Percentiles rank a stretch among this genome's conserved stretches.
These are phyloP conservation scores for Penicillium lividum DNA, from an alignment of 495 filamentous ascomycete species.

Conservation along the genomic window DNA sequence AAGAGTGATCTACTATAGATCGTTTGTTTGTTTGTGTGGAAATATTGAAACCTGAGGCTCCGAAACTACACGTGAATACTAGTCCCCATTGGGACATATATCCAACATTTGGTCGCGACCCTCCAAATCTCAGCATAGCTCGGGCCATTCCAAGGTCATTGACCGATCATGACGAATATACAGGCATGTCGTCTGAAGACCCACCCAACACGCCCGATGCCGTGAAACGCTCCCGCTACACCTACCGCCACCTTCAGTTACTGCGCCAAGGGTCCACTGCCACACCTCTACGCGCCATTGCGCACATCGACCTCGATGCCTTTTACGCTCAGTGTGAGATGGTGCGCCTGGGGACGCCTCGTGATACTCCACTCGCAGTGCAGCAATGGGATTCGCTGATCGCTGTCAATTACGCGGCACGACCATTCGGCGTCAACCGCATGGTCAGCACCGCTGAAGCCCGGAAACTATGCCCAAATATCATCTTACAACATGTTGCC, in stretches of 20 bases:
- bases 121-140: background rate
- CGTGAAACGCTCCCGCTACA: constrained; percentile 69
- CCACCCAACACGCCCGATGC: constrained; percentile 33
- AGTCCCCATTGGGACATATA: constrained; percentile 14
- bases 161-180: constrained; percentile 24
- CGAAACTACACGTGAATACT: constrained; percentile 19
- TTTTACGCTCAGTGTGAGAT: constrained; percentile 98
- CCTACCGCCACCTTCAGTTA: constrained; percentile 77
- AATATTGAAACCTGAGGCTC: constrained; percentile 15
- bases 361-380: constrained; percentile 84
- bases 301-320: constrained; percentile 94
- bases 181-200: constrained; percentile 29
- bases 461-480: constrained; percentile 80
- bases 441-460: constrained; percentile 77
- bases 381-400: constrained; percentile 81
- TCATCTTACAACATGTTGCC: constrained; percentile 89
- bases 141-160: background rate
- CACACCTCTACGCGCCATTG: constrained; percentile 81
- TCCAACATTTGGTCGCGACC: constrained; percentile 13
- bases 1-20: background rate
- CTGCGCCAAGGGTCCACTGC: constrained; percentile 68
- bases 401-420: constrained; percentile 92
- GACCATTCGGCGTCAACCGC: constrained; percentile 73
- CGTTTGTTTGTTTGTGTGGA: constrained; percentile 5
- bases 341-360: constrained; percentile 73